Base-by-base conservation (phyloP, 2,329 filamentous ascomycete genomes). In the Arachnopeziza araneosa region DNA sequence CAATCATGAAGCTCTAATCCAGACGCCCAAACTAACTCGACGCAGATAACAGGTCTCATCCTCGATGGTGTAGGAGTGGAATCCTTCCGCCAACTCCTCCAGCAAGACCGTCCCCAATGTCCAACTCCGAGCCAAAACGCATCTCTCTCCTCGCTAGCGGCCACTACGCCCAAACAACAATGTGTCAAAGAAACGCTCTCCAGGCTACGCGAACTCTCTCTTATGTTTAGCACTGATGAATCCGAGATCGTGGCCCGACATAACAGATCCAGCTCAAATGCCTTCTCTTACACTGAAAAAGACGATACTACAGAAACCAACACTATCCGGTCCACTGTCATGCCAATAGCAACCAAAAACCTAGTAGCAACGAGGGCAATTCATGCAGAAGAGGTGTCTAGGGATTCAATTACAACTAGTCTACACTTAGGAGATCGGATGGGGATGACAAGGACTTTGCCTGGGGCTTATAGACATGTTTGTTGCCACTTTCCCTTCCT, bases 211-310 rank as follows among this genome's bases (percentile, higher is more conserved):
- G 80, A 85, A 49, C 75, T 91, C 26, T 82, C 80, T 54, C 84
- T 88, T 66, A 86, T 90, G 79, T 84, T 91, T 70, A 89, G 85
- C 61, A 78, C 82, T 17, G 72, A 79, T 0, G 89, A 92, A 69
- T 75, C 90, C 5, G 83, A 84, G 53, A 83, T 81, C 0, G 83
- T 88, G 0, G 80, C 82, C 1, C 80, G 79, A 55, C 78, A 77
- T 56, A 83, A 82, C 9, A 83, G 84, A 32, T 21, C 52, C 4
- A 14, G 3, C 2, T 30, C 55, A 30, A 30, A 30, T 30, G 9
- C 26, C 26, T 44, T 24, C n/a, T 24, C 23, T 7, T n/a, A 22
- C 22, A 21, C 32, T 30, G 55, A 52, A 5, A 5, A 12, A 44
- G 36, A 44, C 0, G 76, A 78, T 24, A 57, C 59, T 1, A 58